Conservation (phyloP, 2,329 filamentous ascomycete species). For the Cytospora schulzeri region DNA sequence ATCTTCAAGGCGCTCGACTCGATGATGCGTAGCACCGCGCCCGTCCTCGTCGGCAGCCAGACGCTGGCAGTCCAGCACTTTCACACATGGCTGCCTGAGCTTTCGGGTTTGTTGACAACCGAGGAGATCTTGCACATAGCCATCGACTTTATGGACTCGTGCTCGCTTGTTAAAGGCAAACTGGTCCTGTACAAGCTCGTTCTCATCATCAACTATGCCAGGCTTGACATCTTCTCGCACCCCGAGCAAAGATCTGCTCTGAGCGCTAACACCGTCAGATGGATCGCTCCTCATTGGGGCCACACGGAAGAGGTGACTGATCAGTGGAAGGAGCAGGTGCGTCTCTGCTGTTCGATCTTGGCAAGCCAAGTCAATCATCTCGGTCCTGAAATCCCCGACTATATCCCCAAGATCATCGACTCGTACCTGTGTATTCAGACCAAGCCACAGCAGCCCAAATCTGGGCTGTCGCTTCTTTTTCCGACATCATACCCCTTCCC, state of each 20-base stretch:
- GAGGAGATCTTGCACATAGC: slow-evolving; percentile 90
- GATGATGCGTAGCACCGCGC: slow-evolving; percentile 85
- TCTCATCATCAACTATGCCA: slow-evolving; percentile 88
- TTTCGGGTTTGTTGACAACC: slow-evolving; percentile 72
- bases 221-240: slow-evolving; percentile 78
- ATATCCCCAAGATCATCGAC: slow-evolving; percentile 87
- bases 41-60: slow-evolving; percentile 89
- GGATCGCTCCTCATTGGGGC: slow-evolving; percentile 95
- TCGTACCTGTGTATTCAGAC: slow-evolving; percentile 80
- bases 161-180: slow-evolving; percentile 83
- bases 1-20: slow-evolving; percentile 89
- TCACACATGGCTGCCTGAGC: slow-evolving; percentile 94
- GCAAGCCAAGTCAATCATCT: slow-evolving; percentile 81
- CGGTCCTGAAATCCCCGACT: slow-evolving; percentile 80
- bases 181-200: slow-evolving; percentile 89
- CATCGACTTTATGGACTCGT: slow-evolving; percentile 92
- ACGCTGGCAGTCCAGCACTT: slow-evolving; percentile 95
- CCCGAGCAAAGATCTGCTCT: slow-evolving; percentile 74
- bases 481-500: slow-evolving; percentile 90
- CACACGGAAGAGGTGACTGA: slow-evolving; percentile 71
- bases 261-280: slow-evolving; percentile 79
- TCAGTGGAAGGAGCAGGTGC: slow-evolving; percentile 90
- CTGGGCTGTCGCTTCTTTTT: slow-evolving; percentile 82
- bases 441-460: slow-evolving; percentile 54
- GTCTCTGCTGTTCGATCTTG: slow-evolving; percentile 89